These are phyloP conservation scores for Graphilbum fragrans DNA, from an alignment of 2,329 filamentous ascomycete species.

Conservation along the genomic window DNA sequence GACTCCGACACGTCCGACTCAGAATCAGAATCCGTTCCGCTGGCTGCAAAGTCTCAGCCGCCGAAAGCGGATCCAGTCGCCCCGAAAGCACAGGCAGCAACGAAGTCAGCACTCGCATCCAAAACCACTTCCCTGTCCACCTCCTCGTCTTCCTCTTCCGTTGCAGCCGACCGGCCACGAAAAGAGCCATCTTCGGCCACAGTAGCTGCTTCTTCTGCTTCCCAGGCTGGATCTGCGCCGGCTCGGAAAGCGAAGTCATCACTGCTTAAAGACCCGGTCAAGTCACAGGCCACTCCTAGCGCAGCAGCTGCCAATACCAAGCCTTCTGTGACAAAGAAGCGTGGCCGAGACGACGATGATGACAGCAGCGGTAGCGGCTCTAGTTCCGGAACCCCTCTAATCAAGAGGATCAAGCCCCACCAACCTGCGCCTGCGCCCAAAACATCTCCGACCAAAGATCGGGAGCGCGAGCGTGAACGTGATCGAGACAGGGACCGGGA, in stretches of 20 bases:
- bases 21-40: conserved; percentile 23
- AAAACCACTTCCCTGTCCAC: conserved; percentile 7
- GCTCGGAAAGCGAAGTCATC: conserved; percentile 9
- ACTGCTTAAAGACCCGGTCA: conserved; percentile 7
- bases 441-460: conserved; percentile 1
- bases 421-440: conserved; percentile 10
- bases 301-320: conserved; percentile 1
- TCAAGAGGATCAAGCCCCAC: conserved; percentile 40
- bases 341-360: conserved; percentile 39
- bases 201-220: background rate
- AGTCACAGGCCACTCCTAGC: conserved; percentile 2
- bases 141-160: background rate
- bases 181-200: conserved; percentile 6
- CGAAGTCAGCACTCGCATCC: conserved; percentile 7
- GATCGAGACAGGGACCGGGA: no score
- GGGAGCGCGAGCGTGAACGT: background rate
- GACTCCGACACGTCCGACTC: conserved; percentile 41
- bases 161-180: conserved; percentile 3
- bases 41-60: conserved; percentile 19
- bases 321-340: conserved; percentile 34
- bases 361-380: conserved; percentile 41
- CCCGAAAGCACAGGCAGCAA: background rate
- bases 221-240: conserved; percentile 6
- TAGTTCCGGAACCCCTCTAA: conserved; percentile 45
- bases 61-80: conserved; percentile 2